A percentile compares a stretch with the other conserved stretches of the same genome.
Conservation (phyloP, 257 asterid genomes). For the Buddleja alternifolia region DNA sequence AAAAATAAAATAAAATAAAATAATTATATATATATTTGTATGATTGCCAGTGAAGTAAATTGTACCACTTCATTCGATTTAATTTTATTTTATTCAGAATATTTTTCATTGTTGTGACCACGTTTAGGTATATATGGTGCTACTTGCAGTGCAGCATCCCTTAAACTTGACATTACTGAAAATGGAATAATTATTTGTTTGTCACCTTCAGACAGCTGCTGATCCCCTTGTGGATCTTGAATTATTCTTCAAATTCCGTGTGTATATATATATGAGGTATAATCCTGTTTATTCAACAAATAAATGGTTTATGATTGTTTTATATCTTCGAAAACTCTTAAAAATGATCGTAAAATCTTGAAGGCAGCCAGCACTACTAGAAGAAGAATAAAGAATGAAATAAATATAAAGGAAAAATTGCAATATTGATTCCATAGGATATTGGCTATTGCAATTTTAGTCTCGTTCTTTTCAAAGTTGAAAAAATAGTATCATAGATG, state of each 20-base stretch:
- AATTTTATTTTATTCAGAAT: not conserved
- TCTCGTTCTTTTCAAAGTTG: too few species aligned
- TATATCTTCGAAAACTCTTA: too few species aligned
- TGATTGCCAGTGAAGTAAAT: conserved; percentile 7
- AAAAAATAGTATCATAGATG: too few species aligned
- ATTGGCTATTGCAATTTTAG: too few species aligned
- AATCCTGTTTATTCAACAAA: too few species aligned
- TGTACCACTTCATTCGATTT: not conserved
- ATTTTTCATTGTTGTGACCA: conserved; percentile 36
- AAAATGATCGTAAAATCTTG: too few species aligned
- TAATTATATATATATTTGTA: not conserved
- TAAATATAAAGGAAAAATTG: too few species aligned
- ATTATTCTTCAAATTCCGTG: not conserved
- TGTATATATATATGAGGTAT: too few species aligned
- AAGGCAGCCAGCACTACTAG: too few species aligned
- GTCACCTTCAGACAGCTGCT: conserved; percentile 23
- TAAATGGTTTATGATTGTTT: too few species aligned
- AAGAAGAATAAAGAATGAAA: too few species aligned
- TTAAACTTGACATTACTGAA: not conserved
- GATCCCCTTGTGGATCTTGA: conserved; percentile 8
- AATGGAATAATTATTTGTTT: conserved; percentile 15
- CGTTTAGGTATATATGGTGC: conserved; percentile 26
- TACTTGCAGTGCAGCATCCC: conserved; percentile 24
- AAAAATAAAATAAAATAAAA: not conserved
- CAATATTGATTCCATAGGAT: too few species aligned